A percentile compares a stretch with the other conserved stretches of the same genome.
These are phyloP conservation scores for Pythium phragmiticola DNA, from an alignment of 352 stramenopile species.

Conservation along the genomic window DNA sequence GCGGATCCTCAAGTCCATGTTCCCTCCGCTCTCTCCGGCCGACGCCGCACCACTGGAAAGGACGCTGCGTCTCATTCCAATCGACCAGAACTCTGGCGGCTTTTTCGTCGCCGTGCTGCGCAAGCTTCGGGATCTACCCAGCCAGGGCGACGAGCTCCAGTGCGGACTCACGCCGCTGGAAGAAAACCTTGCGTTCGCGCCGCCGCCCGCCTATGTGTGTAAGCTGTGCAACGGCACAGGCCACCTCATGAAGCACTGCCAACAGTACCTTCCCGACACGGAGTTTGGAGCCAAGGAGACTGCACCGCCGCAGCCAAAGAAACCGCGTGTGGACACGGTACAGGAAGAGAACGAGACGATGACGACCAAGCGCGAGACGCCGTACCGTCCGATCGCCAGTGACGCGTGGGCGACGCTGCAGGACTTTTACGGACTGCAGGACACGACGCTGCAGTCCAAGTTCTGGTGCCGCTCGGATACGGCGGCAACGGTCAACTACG, in stretches of 20 bases:
- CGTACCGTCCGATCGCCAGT: slow-evolving; percentile 64
- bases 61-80: slow-evolving; percentile 94
- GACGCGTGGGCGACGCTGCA: slow-evolving; percentile 58
- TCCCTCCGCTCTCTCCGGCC: slow-evolving; percentile 72
- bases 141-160: slow-evolving; percentile 31
- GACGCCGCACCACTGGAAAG: slow-evolving; percentile 58
- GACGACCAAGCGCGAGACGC: slow-evolving; percentile 53
- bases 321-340: slow-evolving; percentile 31
- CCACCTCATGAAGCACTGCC: slow-evolving; percentile 78
- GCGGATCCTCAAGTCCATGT: slow-evolving; percentile 76
- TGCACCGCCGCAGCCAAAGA: slow-evolving; percentile 33
- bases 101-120: slow-evolving; percentile 98
- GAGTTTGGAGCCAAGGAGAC: slow-evolving; percentile 29
- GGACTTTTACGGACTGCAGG: slow-evolving; percentile 65
- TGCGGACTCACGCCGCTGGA: slow-evolving; percentile 34
- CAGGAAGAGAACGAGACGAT: slow-evolving; percentile 11
- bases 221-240: slow-evolving; percentile 65
- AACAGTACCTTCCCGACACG: slow-evolving; percentile 50
- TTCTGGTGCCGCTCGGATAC: slow-evolving; percentile 82
- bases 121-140: slow-evolving; percentile 69
- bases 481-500: slow-evolving; percentile 76
- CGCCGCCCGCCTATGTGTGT: slow-evolving; percentile 68
- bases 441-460: slow-evolving; percentile 38
- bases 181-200: slow-evolving; percentile 45
- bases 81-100: slow-evolving; percentile 97